These are phyloP conservation scores for Talaromyces sp. DNA, from an alignment of 2,329 filamentous ascomycete species.

Conservation along the genomic window DNA sequence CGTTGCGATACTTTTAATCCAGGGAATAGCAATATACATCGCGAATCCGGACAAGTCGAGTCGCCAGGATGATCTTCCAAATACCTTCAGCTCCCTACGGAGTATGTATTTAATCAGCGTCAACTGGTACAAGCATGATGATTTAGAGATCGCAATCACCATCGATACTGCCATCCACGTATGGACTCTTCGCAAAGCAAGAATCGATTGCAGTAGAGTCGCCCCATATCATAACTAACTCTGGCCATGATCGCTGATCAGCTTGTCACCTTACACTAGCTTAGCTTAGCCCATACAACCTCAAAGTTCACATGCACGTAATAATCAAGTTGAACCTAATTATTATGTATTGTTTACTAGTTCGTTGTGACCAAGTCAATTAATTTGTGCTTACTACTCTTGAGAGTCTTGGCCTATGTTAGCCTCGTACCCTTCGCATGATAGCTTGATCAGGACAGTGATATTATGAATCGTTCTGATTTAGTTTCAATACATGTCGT, in stretches of 20 bases:
- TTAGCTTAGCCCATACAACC: neutral
- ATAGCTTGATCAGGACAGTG: neutral
- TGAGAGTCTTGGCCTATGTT: neutral
- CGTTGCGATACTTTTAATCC: conserved; percentile 1
- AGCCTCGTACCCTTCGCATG: neutral
- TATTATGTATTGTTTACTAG: neutral
- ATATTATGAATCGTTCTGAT: neutral
- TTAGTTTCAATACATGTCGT: neutral
- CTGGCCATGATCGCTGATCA: neutral
- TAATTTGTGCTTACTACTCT: neutral
- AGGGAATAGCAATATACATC: neutral
- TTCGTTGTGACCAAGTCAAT: neutral
- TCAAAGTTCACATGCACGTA: conserved; percentile 10
- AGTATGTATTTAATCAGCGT: neutral
- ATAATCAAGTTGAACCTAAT: conserved; percentile 5
- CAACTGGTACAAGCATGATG: neutral
- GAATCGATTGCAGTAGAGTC: neutral
- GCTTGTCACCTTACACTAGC: neutral
- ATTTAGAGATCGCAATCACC: neutral
- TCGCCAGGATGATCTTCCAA: neutral
- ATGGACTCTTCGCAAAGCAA: neutral
- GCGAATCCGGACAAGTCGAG: neutral
- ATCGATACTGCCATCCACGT: neutral
- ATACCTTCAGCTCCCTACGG: neutral
- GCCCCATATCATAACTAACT: neutral